These are phyloP conservation scores for Aegilops longissima DNA, from an alignment of 176 grass and related monocot species.

Conservation along the genomic window DNA sequence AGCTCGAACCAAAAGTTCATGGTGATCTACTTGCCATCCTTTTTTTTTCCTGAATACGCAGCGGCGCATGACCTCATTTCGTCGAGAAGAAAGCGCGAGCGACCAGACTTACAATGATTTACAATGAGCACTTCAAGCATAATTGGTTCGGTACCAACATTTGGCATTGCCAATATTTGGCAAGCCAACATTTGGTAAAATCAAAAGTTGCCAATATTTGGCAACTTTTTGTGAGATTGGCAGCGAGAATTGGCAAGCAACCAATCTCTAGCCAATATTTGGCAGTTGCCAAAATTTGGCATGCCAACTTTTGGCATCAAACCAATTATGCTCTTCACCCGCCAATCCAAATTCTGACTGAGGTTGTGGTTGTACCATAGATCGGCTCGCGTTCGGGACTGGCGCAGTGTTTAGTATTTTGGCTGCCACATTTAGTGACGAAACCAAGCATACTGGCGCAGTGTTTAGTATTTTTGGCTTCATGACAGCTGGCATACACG, in stretches of 20 bases:
- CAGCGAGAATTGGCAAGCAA: no score
- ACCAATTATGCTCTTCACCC: not conserved
- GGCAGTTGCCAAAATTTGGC: no score
- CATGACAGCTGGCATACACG: not conserved
- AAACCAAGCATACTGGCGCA: not conserved
- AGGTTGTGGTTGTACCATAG: not conserved
- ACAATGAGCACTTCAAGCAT: not conserved
- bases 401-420: no score
- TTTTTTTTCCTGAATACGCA: not conserved
- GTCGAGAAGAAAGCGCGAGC: not conserved
- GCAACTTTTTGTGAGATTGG: no score
- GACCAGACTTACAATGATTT: not conserved
- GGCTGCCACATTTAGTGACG: no score
- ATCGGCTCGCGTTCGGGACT: not conserved
- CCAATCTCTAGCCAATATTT: no score
- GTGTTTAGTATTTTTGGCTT: not conserved
- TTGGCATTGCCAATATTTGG: no score
- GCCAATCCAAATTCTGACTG: not conserved
- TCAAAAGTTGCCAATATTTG: no score
- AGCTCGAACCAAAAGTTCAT: not conserved
- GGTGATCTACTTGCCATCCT: not conserved
- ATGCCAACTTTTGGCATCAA: no score
- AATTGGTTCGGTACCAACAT: no score
- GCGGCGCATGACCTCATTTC: not conserved
- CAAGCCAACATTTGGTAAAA: no score